Evolutionary conservation across 2,329 filamentous ascomycete species (phyloP).

Genomic region (Anthostomella pinea): DNA sequence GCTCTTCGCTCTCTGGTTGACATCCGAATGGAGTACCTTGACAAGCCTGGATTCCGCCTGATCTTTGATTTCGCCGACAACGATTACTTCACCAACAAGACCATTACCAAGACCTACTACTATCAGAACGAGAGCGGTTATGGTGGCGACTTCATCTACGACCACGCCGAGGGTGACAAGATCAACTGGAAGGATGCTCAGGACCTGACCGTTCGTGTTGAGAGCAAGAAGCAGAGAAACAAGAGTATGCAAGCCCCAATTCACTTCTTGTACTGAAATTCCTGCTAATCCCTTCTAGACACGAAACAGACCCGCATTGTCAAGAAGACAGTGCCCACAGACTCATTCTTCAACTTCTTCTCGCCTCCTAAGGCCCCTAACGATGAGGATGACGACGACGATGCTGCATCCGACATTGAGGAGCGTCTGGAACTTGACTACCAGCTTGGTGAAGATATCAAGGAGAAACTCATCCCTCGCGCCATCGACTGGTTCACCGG

Average conservation of each 20-base stretch:
- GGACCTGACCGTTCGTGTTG: constrained; percentile 89
- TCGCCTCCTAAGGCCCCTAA: constrained; percentile 84
- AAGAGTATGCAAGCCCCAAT: constrained; percentile 81
- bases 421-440: constrained; percentile 98
- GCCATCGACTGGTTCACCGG: constrained; percentile 99
- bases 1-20: constrained; percentile 87
- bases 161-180: constrained; percentile 96
- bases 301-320: constrained; percentile 99
- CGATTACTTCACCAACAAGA: constrained; percentile 97
- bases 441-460: constrained; percentile 98
- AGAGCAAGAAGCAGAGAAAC: constrained; percentile 99
- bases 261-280: not conserved
- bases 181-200: constrained; percentile 94
- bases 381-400: constrained; percentile 63
- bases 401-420: constrained; percentile 87
- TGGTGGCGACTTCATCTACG: constrained; percentile 98
- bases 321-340: constrained; percentile 97
- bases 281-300: constrained; percentile 53
- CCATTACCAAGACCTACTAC: constrained; percentile 95
- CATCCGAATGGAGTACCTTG: constrained; percentile 98
- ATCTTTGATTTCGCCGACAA: constrained; percentile 97
- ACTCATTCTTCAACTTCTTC: constrained; percentile 99
- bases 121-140: constrained; percentile 99
- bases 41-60: constrained; percentile 95
- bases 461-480: constrained; percentile 98